Conservation (phyloP, 225 moss, liverwort and hornwort species). For the Pseudoscleropodium purum region DNA sequence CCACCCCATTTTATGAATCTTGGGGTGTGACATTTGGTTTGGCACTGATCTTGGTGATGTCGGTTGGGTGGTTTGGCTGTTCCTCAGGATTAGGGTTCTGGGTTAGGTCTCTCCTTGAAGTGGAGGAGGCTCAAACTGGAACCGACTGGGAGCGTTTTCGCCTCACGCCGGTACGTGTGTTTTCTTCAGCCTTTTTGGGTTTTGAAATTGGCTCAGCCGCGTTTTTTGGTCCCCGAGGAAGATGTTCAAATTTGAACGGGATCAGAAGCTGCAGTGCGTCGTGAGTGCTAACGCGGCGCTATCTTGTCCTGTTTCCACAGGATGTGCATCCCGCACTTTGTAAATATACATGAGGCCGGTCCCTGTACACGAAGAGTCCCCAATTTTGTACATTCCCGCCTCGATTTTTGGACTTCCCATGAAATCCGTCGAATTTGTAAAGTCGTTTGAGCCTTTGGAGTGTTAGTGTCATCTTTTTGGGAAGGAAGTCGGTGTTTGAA, state of each 20-base stretch:
- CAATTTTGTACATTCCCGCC: conserved; percentile 18
- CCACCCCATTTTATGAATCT: not conserved
- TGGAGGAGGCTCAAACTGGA: not conserved
- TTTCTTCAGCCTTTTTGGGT: too few relatives aligned
- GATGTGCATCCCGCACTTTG: not conserved
- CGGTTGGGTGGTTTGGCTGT: not conserved
- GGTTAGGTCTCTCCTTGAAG: not conserved
- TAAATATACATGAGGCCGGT: conserved; percentile 25
- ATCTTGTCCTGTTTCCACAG: not conserved
- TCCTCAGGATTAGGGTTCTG: conserved; percentile 25
- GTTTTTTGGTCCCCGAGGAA: not conserved
- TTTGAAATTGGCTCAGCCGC: not conserved
- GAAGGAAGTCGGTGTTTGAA: not conserved
- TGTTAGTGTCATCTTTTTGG: not conserved
- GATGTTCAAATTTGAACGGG: not conserved
- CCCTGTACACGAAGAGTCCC: conserved; percentile 13
- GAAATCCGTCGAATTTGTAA: not conserved
- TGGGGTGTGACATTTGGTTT: not conserved
- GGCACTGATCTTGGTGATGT: not conserved
- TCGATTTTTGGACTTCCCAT: not conserved
- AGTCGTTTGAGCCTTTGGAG: not conserved
- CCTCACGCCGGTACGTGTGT: not conserved
- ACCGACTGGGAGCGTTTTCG: not conserved
- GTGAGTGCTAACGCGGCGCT: not conserved
- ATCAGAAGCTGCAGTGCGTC: not conserved